phyloP scores from a whole-genome alignment of 2,329 filamentous ascomycete genomes.

The Cytospora chrysosperma region DNA sequence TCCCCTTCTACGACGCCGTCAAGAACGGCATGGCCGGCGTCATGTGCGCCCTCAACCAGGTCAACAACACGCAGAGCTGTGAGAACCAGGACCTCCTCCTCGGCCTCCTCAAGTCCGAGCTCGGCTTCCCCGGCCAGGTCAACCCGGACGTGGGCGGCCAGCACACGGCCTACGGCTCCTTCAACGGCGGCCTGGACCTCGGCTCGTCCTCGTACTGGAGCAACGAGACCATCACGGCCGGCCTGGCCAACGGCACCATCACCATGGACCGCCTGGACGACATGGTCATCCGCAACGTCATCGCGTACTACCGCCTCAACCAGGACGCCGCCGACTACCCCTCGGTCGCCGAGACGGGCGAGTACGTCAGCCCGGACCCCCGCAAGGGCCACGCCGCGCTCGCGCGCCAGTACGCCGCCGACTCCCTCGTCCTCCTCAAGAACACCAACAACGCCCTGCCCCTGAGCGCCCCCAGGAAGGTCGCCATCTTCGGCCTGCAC shows the following conservation, averaged over 20 bases:
- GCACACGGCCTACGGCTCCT: conserved; percentile 59
- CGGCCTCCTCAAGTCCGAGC: conserved; percentile 61
- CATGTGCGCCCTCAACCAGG: conserved; percentile 22
- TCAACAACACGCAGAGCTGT: conserved; percentile 54
- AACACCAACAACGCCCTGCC: conserved; percentile 59
- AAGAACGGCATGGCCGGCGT: conserved; percentile 3
- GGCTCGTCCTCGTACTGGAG: conserved; percentile 55
- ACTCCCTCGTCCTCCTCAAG: conserved; percentile 65
- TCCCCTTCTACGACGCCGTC: conserved; percentile 27
- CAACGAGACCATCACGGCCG: conserved; percentile 52
- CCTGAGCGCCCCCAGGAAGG: conserved; percentile 41
- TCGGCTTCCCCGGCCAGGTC: conserved; percentile 64
- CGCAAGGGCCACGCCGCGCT: conserved; percentile 55
- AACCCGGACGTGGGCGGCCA: conserved; percentile 67
- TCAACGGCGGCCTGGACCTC: conserved; percentile 69
- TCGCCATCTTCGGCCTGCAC: conserved; percentile 54
- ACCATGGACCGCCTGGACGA: conserved; percentile 55
- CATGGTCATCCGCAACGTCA: conserved; percentile 48
- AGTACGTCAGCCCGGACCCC: conserved; percentile 45
- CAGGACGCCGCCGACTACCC: conserved; percentile 47
- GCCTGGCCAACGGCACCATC: conserved; percentile 61
- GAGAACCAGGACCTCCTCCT: conserved; percentile 68
- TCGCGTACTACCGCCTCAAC: conserved; percentile 55
- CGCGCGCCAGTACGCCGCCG: conserved; percentile 49
- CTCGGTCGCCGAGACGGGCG: conserved; percentile 50